phyloP scores from a whole-genome alignment of 768 basidiomycete genomes.

The Gymnopilus junonius region DNA sequence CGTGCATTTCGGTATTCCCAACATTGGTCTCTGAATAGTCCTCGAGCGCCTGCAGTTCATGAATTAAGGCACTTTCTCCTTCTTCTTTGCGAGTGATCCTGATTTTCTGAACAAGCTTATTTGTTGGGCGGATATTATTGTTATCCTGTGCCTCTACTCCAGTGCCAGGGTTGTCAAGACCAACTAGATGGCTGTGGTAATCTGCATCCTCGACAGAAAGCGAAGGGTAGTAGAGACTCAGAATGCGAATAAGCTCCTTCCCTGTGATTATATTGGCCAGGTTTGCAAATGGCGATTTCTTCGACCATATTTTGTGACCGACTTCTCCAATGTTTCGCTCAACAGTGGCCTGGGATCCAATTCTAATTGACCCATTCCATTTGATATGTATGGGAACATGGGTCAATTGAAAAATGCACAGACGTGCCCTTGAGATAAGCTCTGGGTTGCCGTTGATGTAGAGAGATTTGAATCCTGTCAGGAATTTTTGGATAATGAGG shows the following conservation, averaged over 20 bases:
- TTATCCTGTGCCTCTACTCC: too few species aligned
- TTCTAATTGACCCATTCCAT: conserved; percentile 38
- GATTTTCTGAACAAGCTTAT: neutral
- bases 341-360: conserved; percentile 36
- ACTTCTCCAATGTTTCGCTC: conserved; percentile 29
- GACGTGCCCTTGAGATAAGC: conserved; percentile 24
- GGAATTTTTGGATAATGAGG: conserved; percentile 31
- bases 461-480: conserved; percentile 24
- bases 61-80: too few species aligned
- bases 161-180: too few species aligned
- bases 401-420: conserved; percentile 38
- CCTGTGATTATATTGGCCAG: conserved; percentile 14
- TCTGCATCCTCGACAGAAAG: too few species aligned
- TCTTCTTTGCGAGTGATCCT: neutral
- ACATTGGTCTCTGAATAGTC: too few species aligned
- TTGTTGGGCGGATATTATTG: too few species aligned
- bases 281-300: conserved; percentile 33
- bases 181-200: too few species aligned
- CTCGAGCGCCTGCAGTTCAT: too few species aligned
- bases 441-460: conserved; percentile 32
- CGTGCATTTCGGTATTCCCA: too few species aligned
- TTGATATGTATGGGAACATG: conserved; percentile 37
- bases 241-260: neutral
- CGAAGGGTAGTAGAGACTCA: conserved; percentile 3
- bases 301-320: conserved; percentile 31